Conservation (phyloP, 805 yeast genomes). For the Cyberlindnera suaveolens region DNA sequence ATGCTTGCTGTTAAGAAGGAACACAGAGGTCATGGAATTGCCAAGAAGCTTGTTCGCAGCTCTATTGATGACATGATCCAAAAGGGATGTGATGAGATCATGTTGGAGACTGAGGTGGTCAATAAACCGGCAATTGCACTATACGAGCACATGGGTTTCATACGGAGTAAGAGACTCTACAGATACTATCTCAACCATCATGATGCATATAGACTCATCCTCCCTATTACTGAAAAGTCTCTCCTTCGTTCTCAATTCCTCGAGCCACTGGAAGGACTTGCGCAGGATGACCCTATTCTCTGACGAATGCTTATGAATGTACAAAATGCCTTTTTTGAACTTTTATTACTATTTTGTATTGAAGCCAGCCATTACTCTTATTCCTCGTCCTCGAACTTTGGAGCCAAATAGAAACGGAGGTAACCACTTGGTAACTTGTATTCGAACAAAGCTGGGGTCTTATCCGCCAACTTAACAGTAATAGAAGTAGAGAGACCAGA, state of each 20-base stretch:
- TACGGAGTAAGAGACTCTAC: constrained; percentile 68
- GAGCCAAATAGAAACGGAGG: constrained; percentile 93
- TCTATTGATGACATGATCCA: constrained; percentile 60
- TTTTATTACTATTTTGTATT: neutral
- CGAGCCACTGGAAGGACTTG: constrained; percentile 10
- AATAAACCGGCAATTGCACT: constrained; percentile 64
- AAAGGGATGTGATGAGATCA: constrained; percentile 78
- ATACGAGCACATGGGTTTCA: constrained; percentile 72
- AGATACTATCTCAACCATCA: constrained; percentile 88
- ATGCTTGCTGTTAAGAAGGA: constrained; percentile 82
- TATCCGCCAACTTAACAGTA: constrained; percentile 80
- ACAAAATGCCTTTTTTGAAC: too few species aligned
- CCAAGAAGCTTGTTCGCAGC: constrained; percentile 58
- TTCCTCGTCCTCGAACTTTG: constrained; percentile 92
- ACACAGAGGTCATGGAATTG: constrained; percentile 77
- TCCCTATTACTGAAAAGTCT: constrained; percentile 68
- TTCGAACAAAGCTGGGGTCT: constrained; percentile 91
- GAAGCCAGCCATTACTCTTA: constrained; percentile 3
- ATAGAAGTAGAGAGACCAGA: constrained; percentile 70
- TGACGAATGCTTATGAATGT: too few species aligned
- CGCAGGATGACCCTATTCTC: neutral
- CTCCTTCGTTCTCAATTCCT: constrained; percentile 51
- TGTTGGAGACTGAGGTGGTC: constrained; percentile 85
- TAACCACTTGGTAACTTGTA: constrained; percentile 88
- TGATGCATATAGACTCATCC: constrained; percentile 83